Evolutionary conservation across 768 basidiomycete species (phyloP).

Genomic region (Chlorophyllum brunneum): DNA sequence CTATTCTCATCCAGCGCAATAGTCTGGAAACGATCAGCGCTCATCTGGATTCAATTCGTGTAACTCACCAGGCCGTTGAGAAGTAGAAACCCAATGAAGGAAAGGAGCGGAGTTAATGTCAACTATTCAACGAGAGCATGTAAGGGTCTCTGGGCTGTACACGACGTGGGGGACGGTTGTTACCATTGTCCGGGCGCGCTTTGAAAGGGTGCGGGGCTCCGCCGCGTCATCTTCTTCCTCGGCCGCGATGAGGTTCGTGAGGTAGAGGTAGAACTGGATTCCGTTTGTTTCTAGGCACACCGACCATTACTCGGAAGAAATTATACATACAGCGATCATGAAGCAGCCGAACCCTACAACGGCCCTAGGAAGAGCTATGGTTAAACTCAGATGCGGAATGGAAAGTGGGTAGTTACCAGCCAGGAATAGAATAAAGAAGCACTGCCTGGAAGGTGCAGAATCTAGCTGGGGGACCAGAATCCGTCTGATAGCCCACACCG

Average conservation of each 20-base stretch:
- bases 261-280: conserved; percentile 2
- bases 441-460: conserved; percentile 8
- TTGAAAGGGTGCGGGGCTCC: neutral
- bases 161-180: too few species aligned
- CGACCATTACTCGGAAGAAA: too few species aligned
- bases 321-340: neutral
- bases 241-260: neutral
- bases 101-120: neutral
- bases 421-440: conserved; percentile 9
- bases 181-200: neutral
- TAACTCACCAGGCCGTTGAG: conserved; percentile 4
- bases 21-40: neutral
- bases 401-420: neutral
- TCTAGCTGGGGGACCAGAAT: neutral
- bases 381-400: neutral
- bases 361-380: neutral
- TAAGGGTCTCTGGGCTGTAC: too few species aligned
- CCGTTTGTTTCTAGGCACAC: too few species aligned
- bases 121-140: neutral
- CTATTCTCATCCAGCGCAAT: neutral
- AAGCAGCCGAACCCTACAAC: conserved; percentile 9
- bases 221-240: neutral
- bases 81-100: conserved; percentile 1
- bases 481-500: conserved; percentile 9
- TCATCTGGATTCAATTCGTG: neutral